phyloP scores from a whole-genome alignment of 805 yeast species.

The Ogataea siamensis region DNA sequence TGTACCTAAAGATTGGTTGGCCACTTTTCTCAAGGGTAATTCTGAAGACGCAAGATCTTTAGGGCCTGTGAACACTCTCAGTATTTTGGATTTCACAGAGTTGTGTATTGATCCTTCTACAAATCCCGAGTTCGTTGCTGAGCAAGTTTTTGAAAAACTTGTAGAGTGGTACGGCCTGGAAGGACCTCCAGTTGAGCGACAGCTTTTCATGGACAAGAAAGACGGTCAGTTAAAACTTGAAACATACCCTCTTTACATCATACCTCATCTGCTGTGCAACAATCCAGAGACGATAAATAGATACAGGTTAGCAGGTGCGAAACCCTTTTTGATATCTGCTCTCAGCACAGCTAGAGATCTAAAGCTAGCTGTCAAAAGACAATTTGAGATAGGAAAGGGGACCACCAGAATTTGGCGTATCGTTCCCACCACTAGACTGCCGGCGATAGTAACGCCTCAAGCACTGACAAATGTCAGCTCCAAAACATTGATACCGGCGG shows the following conservation, averaged over 20 bases:
- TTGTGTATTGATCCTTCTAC: constrained; percentile 32
- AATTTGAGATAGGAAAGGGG: constrained; percentile 21
- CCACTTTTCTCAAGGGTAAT: constrained; percentile 37
- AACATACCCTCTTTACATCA: constrained; percentile 25
- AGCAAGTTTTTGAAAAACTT: constrained; percentile 43
- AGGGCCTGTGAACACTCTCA: constrained; percentile 47
- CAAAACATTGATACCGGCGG: constrained; percentile 22
- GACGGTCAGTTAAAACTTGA: constrained; percentile 29
- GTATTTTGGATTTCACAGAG: constrained; percentile 46
- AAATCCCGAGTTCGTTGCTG: constrained; percentile 39
- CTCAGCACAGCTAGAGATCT: constrained; percentile 32
- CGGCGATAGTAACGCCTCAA: constrained; percentile 22
- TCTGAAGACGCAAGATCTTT: constrained; percentile 30
- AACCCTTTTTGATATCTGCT: constrained; percentile 38
- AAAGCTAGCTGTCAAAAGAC: constrained; percentile 19
- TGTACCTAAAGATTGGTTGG: constrained; percentile 47
- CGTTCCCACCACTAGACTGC: constrained; percentile 11
- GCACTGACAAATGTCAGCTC: constrained; percentile 18
- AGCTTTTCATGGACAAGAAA: constrained; percentile 25
- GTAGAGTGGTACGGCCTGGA: constrained; percentile 54
- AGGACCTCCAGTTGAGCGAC: constrained; percentile 39
- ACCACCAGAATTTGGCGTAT: constrained; percentile 29
- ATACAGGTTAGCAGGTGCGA: constrained; percentile 34
- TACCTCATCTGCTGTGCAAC: constrained; percentile 30
- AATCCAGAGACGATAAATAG: constrained; percentile 26